Conservation (phyloP, 352 stramenopile genomes). For the Phytophthora sojae region DNA sequence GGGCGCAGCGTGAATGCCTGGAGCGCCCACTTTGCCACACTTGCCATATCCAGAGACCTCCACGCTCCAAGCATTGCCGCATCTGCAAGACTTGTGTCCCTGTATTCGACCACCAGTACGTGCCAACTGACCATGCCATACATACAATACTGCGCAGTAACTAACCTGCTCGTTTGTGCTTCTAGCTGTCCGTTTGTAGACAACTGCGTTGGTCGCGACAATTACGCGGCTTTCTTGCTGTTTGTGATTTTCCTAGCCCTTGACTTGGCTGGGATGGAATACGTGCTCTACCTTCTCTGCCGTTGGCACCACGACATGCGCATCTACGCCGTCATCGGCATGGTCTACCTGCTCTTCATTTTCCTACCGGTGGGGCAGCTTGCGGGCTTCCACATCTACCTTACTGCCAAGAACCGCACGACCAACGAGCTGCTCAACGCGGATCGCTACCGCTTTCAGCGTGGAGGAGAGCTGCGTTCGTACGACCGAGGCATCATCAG, state of each 20-base stretch:
- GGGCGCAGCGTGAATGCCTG: constrained; percentile 41
- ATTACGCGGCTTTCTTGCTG: constrained; percentile 93
- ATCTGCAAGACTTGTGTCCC: constrained; percentile 95
- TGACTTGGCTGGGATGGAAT: constrained; percentile 62
- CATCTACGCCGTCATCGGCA: constrained; percentile 35
- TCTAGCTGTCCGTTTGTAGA: constrained; percentile 96
- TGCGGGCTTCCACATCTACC: constrained; percentile 76
- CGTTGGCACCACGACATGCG: constrained; percentile 44
- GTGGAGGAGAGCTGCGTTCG: constrained; percentile 38
- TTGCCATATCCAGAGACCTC: constrained; percentile 80
- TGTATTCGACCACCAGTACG: constrained; percentile 98
- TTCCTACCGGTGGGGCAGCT: constrained; percentile 64
- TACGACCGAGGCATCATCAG: constrained; percentile 57
- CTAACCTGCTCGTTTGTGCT: constrained; percentile 19
- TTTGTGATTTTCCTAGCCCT: constrained; percentile 63
- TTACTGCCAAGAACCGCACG: constrained; percentile 75
- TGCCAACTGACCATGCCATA: constrained; percentile 7
- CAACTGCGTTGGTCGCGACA: constrained; percentile 98
- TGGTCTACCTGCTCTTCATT: constrained; percentile 60
- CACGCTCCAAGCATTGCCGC: constrained; percentile 86
- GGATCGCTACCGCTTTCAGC: constrained; percentile 68
- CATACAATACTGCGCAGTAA: constrained; percentile 3
- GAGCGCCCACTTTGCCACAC: constrained; percentile 85
- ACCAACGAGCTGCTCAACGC: constrained; percentile 84
- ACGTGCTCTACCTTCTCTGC: constrained; percentile 69